Evolutionary conservation across 495 filamentous ascomycete genomes (phyloP).

Genomic region (Annulohypoxylon bovei): DNA sequence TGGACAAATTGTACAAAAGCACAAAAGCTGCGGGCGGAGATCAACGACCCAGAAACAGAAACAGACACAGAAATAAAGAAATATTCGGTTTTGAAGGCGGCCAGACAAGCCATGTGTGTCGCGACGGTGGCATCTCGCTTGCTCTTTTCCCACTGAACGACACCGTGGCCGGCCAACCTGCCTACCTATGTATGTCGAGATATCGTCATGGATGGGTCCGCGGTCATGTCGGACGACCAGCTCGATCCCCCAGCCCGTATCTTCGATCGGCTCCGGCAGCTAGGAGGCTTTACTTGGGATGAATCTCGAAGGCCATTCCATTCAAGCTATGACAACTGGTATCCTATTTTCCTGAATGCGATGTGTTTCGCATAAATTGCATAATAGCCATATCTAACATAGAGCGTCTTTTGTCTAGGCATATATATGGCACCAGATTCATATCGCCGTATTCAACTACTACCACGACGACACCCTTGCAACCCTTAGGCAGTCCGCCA

Average conservation of each 20-base stretch:
- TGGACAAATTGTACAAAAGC: constrained; percentile 27
- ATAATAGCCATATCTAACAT: constrained; percentile 35
- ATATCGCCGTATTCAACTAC: constrained; percentile 54
- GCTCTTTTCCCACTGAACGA: constrained; percentile 28
- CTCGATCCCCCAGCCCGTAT: constrained; percentile 75
- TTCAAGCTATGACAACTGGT: constrained; percentile 84
- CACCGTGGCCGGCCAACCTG: constrained; percentile 27
- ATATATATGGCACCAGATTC: constrained; percentile 59
- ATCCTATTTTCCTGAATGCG: constrained; percentile 27
- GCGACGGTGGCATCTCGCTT: constrained; percentile 46
- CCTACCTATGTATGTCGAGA: constrained; percentile 38
- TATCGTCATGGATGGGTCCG: constrained; percentile 63
- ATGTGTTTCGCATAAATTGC: constrained; percentile 17
- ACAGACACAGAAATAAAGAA: not conserved
- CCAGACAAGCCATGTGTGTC: constrained; percentile 50
- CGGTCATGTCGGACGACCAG: constrained; percentile 65
- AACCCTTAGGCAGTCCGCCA: constrained; percentile 46
- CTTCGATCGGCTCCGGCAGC: constrained; percentile 74
- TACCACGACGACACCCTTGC: constrained; percentile 37
- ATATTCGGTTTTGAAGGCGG: constrained; percentile 31
- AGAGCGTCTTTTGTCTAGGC: constrained; percentile 45
- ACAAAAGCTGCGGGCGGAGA: constrained; percentile 32
- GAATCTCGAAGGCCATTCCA: constrained; percentile 75
- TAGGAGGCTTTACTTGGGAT: constrained; percentile 82
- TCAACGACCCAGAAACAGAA: constrained; percentile 6